These are phyloP conservation scores for Umbelopsis sp. DNA, from an alignment of 192 early-diverging fungal species.

Conservation along the genomic window DNA sequence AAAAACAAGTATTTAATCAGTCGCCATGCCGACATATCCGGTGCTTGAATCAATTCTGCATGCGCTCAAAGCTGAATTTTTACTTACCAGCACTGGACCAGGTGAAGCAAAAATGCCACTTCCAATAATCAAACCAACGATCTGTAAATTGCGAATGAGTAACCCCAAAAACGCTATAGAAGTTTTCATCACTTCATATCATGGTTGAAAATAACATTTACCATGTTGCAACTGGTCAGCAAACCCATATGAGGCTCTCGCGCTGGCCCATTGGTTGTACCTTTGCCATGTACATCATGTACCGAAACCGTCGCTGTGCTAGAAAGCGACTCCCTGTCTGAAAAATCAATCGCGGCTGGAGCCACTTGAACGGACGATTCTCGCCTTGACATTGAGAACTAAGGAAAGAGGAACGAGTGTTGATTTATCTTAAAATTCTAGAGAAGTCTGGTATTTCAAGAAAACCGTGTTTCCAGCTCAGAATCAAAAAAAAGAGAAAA, in stretches of 20 bases:
- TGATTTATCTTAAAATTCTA: no score
- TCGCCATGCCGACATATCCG: background rate
- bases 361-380: no score
- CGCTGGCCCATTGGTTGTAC: background rate
- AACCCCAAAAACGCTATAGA: background rate
- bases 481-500: no score
- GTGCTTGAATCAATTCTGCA: background rate
- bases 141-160: conserved; percentile 25
- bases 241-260: conserved; percentile 39
- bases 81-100: conserved; percentile 61
- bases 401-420: no score
- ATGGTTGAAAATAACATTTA: background rate
- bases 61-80: background rate
- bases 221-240: conserved; percentile 36
- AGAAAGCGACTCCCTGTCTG: no score
- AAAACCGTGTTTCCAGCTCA: no score
- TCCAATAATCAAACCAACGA: conserved; percentile 76
- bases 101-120: conserved; percentile 83
- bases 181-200: background rate
- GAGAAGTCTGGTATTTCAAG: no score
- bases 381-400: no score
- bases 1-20: background rate
- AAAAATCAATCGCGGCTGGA: no score
- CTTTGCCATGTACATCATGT: background rate
- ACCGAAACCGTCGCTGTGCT: background rate